A percentile compares a stretch with the other conserved stretches of the same genome.
Conservation (phyloP, 2,329 filamentous ascomycete species). For the Aschersonia sp. region DNA sequence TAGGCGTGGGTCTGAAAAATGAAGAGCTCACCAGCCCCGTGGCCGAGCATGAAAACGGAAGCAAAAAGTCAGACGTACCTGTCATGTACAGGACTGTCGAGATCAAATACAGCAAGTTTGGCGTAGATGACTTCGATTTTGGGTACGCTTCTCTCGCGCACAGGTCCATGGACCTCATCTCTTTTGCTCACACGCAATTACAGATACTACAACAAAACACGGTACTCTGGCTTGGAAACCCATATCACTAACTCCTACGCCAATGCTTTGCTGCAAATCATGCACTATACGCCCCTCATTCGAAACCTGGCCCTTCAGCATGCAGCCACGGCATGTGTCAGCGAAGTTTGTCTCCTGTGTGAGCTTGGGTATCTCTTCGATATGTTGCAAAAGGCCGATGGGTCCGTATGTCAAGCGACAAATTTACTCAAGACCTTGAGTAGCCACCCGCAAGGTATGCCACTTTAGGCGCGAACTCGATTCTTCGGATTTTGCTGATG, state of each 20-base stretch:
- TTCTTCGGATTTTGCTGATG: neutral
- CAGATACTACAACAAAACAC: constrained; percentile 88
- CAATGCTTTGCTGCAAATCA: constrained; percentile 79
- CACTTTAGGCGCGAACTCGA: neutral
- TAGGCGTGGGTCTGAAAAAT: constrained; percentile 24
- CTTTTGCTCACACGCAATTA: constrained; percentile 6
- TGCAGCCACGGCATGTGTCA: constrained; percentile 69
- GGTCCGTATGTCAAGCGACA: constrained; percentile 88
- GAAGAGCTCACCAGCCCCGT: constrained; percentile 51
- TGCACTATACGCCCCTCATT: constrained; percentile 78
- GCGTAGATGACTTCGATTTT: constrained; percentile 99
- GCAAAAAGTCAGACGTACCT: constrained; percentile 67
- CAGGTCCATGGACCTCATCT: neutral
- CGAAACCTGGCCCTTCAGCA: constrained; percentile 83
- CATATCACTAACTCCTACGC: constrained; percentile 96
- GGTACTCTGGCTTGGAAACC: constrained; percentile 82
- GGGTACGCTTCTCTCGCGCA: constrained; percentile 36
- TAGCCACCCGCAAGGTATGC: constrained; percentile 57
- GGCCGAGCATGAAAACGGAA: constrained; percentile 55
- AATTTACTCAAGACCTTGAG: constrained; percentile 87
- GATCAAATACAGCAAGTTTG: constrained; percentile 98
- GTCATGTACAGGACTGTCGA: constrained; percentile 87
- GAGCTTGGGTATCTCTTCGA: constrained; percentile 93
- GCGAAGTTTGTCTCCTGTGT: constrained; percentile 75
- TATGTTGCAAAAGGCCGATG: constrained; percentile 92